A percentile compares a stretch with the other conserved stretches of the same genome.
Conservation (phyloP, 495 filamentous ascomycete species). For the Xylaria venustula region DNA sequence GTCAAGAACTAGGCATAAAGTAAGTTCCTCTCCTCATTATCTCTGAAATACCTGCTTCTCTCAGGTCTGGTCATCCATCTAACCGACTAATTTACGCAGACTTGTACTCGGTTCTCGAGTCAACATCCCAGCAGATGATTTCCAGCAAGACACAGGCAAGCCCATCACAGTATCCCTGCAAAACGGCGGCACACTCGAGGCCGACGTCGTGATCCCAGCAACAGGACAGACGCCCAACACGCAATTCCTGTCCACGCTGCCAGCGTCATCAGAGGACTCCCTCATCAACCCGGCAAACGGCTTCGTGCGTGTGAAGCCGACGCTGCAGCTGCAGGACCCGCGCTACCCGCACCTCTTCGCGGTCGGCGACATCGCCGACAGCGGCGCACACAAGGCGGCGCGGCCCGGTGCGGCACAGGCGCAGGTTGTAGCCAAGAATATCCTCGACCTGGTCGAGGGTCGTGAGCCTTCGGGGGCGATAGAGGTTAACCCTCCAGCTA, state of each 20-base stretch:
- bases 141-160: constrained; percentile 18
- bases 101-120: constrained; percentile 14
- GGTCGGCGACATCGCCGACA: constrained; percentile 60
- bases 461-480: constrained; percentile 28
- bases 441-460: constrained; percentile 43
- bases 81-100: neutral
- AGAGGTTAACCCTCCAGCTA: constrained; percentile 37
- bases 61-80: too few relatives aligned
- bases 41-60: neutral
- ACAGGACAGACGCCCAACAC: constrained; percentile 50
- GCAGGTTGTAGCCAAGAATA: constrained; percentile 54
- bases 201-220: constrained; percentile 29
- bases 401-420: constrained; percentile 52
- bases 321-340: constrained; percentile 51
- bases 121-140: constrained; percentile 24
- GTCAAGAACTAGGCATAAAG: constrained; percentile 40
- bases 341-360: constrained; percentile 45
- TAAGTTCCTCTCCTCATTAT: constrained; percentile 31
- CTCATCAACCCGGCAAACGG: constrained; percentile 45
- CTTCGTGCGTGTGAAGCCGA: constrained; percentile 51
- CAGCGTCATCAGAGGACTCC: constrained; percentile 26
- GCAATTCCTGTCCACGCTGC: constrained; percentile 45
- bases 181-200: constrained; percentile 6
- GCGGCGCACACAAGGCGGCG: constrained; percentile 54
- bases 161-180: constrained; percentile 13